Base-by-base conservation (phyloP, 192 early-diverging fungal genomes). In the Coemansia sp. region DNA sequence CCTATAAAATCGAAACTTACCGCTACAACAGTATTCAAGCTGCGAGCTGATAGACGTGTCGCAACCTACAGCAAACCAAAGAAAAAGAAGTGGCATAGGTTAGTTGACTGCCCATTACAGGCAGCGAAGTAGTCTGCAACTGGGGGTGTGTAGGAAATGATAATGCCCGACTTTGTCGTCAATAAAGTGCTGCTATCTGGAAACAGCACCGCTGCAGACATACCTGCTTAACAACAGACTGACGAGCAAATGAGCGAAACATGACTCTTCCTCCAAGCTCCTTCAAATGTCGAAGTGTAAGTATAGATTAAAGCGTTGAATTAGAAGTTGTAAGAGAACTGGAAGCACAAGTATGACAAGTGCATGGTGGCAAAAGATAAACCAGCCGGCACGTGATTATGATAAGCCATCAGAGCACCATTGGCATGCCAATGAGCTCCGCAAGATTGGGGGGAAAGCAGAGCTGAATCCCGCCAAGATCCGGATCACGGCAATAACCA, bases 161-260 rank as follows among this genome's bases (percentile, higher is more conserved):
- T 16, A 44, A 3, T 14, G 38, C 38, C 38, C 3, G 28, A 30
- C 28, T 44, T 44, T 9, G 38, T 14, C 38, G 7, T 44, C 38
- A 44, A 44, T 16, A 16, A 44, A 44, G 38, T 44, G 38, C 9
- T 4, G 14, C 38, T 14, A 3, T 14, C 38, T 14, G 38, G 14
- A 44, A 16, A 44, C 14, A 44, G 38, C 38, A 44, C 4, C 38
- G 38, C 16, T 44, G 14, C 38, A 16, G 5, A 61, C 71, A 26
- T 80, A 80, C 78, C 67, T 80, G 78, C 78, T 74, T 74, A 23
- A 74, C 30, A 32, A 69, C 53, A 24, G 71, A 49, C 59, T 74
- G 72, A 62, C 78, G 71, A 68, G 68, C 69, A 58, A 80, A 44
- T 54, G 72, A 56, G 58, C 58, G 64, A 34, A 80, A 49, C 78